Conservation (phyloP, 805 yeast species). For the Myxozyma vanderwaltii region DNA sequence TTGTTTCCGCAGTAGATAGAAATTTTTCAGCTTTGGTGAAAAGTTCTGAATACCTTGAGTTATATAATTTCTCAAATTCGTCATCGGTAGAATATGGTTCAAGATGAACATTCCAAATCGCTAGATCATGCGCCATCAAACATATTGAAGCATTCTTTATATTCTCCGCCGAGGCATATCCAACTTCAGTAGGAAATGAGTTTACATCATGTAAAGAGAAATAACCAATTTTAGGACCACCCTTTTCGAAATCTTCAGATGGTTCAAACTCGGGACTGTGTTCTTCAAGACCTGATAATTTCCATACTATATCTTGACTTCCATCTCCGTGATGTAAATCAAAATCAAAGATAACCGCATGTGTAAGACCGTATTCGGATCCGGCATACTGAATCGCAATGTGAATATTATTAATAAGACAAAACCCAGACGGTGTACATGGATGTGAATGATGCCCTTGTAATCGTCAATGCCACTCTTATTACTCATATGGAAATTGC, state of each 20-base stretch:
- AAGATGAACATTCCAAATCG: slow-evolving; percentile 82
- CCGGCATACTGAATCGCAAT: slow-evolving; percentile 78
- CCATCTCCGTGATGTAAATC: slow-evolving; percentile 92
- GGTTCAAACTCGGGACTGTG: slow-evolving; percentile 31
- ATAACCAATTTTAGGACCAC: slow-evolving; percentile 69
- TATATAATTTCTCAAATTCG: slow-evolving; percentile 66
- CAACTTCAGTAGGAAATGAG: slow-evolving; percentile 81
- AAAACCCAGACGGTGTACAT: slow-evolving; percentile 81
- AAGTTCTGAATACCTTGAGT: slow-evolving; percentile 59
- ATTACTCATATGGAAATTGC: no score
- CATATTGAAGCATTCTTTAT: slow-evolving; percentile 79
- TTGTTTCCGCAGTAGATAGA: slow-evolving; percentile 42
- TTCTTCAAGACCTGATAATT: slow-evolving; percentile 59
- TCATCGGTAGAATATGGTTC: slow-evolving; percentile 63
- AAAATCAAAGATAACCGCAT: slow-evolving; percentile 78
- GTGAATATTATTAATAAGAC: slow-evolving; percentile 78
- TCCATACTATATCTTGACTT: slow-evolving; percentile 83
- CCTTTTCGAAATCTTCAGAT: background rate
- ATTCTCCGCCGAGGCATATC: slow-evolving; percentile 70
- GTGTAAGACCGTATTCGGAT: slow-evolving; percentile 63
- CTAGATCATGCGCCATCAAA: slow-evolving; percentile 71
- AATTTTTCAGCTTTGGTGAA: slow-evolving; percentile 69
- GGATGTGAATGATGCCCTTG: slow-evolving; percentile 90
- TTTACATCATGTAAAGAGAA: slow-evolving; percentile 83
- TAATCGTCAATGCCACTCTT: slow-evolving; percentile 52